Evolutionary conservation across 768 basidiomycete species (phyloP).

Genomic region (Podaxis mareebaensis): DNA sequence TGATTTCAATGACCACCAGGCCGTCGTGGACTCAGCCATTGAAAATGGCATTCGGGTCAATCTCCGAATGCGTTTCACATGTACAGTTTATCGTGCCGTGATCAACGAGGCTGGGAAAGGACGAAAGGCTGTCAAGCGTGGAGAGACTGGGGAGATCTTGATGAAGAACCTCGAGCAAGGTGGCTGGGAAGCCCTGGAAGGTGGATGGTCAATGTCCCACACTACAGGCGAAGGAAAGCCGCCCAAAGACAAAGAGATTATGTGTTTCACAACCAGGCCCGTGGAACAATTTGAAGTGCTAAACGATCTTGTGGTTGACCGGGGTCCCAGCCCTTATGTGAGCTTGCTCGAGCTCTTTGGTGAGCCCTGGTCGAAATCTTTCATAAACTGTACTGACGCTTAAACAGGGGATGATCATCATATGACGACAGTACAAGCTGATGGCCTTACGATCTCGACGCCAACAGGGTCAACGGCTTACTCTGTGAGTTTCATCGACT

Average conservation of each 20-base stretch:
- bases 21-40: slow-evolving; percentile 84
- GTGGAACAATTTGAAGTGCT: slow-evolving; percentile 95
- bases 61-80: slow-evolving; percentile 98
- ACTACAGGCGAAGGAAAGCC: slow-evolving; percentile 43
- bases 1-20: slow-evolving; percentile 83
- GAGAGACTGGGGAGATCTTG: slow-evolving; percentile 93
- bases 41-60: slow-evolving; percentile 96
- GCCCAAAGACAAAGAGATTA: slow-evolving; percentile 91
- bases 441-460: slow-evolving; percentile 93
- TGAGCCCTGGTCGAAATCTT: slow-evolving; percentile 38
- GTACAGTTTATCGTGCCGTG: slow-evolving; percentile 95
- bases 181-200: slow-evolving; percentile 97
- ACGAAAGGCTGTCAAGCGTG: slow-evolving; percentile 87
- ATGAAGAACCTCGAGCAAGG: slow-evolving; percentile 90
- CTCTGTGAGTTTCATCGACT: slow-evolving; percentile 59
- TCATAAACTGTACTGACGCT: slow-evolving; percentile 1
- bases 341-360: slow-evolving; percentile 95
- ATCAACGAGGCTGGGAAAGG: slow-evolving; percentile 66
- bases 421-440: slow-evolving; percentile 98
- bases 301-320: slow-evolving; percentile 97
- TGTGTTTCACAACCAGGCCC: slow-evolving; percentile 94
- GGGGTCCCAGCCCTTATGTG: slow-evolving; percentile 97
- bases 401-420: slow-evolving; percentile 93
- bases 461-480: slow-evolving; percentile 99
- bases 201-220: slow-evolving; percentile 45